Percentiles rank a stretch among this genome's conserved stretches.
Evolutionary conservation across 306 rosid species (phyloP).

Genomic region (Pachyrhizus erosus): DNA sequence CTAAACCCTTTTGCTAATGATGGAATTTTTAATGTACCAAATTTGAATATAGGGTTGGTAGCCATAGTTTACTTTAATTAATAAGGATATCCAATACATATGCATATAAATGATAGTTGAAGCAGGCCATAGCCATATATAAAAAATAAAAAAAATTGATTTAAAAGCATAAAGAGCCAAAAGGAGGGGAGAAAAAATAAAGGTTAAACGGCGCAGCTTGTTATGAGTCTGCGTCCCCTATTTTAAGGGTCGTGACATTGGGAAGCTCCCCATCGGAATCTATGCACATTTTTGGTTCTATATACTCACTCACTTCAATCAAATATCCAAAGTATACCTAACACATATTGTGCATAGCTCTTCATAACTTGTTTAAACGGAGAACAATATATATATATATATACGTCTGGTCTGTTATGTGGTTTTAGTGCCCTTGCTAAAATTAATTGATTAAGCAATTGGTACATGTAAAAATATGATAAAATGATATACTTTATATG

Average conservation of each 20-base stretch:
- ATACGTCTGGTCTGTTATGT: neutral
- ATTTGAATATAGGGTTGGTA: slow-evolving; percentile 43
- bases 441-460: neutral
- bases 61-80: slow-evolving; percentile 26
- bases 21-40: neutral
- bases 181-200: slow-evolving; percentile 12
- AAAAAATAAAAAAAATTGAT: slow-evolving; percentile 26
- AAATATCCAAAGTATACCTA: slow-evolving; percentile 35
- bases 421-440: neutral
- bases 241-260: slow-evolving; percentile 70
- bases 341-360: neutral
- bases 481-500: too few relatives aligned
- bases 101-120: slow-evolving; percentile 24
- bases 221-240: slow-evolving; percentile 48
- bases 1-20: slow-evolving; percentile 35
- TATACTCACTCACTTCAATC: slow-evolving; percentile 32
- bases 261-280: slow-evolving; percentile 66
- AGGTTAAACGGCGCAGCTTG: slow-evolving; percentile 67
- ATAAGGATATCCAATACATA: slow-evolving; percentile 1
- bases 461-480: neutral
- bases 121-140: slow-evolving; percentile 31
- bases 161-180: slow-evolving; percentile 57
- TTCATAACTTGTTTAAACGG: slow-evolving; percentile 3
- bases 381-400: neutral
- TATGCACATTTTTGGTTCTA: slow-evolving; percentile 61